Evolutionary conservation across 2,329 filamentous ascomycete species (phyloP), one percentile per base, ranked within the genome.

Genomic region (Botrytis pseudocinerea): DNA sequence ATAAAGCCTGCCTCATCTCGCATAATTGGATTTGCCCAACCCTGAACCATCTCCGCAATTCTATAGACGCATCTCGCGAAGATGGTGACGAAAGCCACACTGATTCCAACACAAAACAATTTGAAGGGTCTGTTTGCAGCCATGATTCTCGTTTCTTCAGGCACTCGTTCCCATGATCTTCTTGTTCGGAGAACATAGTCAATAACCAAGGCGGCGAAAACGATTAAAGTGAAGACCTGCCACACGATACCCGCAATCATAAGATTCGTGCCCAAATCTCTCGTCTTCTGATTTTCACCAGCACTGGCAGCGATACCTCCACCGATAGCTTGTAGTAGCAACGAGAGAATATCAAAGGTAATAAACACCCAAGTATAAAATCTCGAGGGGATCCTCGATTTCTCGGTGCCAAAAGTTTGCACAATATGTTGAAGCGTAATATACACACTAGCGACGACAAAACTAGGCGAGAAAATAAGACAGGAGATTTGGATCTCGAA

Each of bases 21-120:
- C 88, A 91, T 91, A 79, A 91, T 87, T 25, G 83, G 78, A 81
- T 89, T 90, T 16, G 87, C 87, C 88, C 89, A 91, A 32, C 89
- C 89, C 40, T 87, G 87, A 2, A 87, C 85, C 87, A 91, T 90
- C 79, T 91, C 89, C 1, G 86, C 87, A 70, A 91, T 76, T 71
- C 78, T 70, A 57, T 79, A 79, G 7, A 78, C 59, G 60, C 78
- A 79, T 68, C 78, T 66, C 1, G 73, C 63, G 35, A 79, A 77
- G 8, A 79, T 73, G 0, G 72, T 70, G 12, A 73, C n/a, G 35
- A 75, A 75, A 8, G 77, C 73, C 16, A 75, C 69, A 20, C 54
- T 38, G 10, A 78, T 64, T 10, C 71, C 76, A 28, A 51, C n/a
- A n/a, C 74, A 40, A 44, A 79, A 79, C 3, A 73, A 60, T 61